phyloP scores from a whole-genome alignment of 2,329 filamentous ascomycete genomes.

The Bipolaris bicolor region DNA sequence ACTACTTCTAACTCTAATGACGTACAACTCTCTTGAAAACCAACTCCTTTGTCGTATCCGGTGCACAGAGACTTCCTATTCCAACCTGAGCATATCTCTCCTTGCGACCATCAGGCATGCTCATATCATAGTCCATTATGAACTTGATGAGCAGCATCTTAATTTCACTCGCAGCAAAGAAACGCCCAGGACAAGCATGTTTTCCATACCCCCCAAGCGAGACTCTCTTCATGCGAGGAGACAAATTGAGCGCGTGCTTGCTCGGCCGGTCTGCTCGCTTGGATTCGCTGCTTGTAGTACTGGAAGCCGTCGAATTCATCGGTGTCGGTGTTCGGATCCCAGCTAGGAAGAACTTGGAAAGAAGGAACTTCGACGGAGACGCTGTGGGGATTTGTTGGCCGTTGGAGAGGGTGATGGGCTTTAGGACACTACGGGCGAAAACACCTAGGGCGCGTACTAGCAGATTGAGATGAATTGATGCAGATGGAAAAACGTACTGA shows the following conservation, averaged over 20 bases:
- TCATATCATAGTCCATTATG: not conserved
- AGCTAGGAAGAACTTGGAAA: not conserved
- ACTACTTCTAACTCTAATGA: too few relatives aligned
- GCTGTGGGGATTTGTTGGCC: not conserved
- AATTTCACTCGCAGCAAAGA: not conserved
- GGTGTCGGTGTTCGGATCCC: not conserved
- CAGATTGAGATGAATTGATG: too few relatives aligned
- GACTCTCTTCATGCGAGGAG: not conserved
- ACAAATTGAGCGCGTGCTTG: not conserved
- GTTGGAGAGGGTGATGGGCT: not conserved
- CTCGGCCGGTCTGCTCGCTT: not conserved
- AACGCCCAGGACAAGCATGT: not conserved
- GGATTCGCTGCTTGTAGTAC: not conserved
- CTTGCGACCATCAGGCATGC: not conserved
- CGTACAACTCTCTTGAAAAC: not conserved
- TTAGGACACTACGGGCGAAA: not conserved
- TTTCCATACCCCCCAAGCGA: not conserved
- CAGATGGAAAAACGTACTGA: too few relatives aligned
- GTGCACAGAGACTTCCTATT: not conserved
- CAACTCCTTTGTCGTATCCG: not conserved
- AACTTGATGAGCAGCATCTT: not conserved
- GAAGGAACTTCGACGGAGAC: not conserved
- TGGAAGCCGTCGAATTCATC: not conserved
- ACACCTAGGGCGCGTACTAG: not conserved
- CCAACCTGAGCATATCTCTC: not conserved